Conservation (phyloP, 106 monocot genomes). For the Dioscorea zingiberensis region DNA sequence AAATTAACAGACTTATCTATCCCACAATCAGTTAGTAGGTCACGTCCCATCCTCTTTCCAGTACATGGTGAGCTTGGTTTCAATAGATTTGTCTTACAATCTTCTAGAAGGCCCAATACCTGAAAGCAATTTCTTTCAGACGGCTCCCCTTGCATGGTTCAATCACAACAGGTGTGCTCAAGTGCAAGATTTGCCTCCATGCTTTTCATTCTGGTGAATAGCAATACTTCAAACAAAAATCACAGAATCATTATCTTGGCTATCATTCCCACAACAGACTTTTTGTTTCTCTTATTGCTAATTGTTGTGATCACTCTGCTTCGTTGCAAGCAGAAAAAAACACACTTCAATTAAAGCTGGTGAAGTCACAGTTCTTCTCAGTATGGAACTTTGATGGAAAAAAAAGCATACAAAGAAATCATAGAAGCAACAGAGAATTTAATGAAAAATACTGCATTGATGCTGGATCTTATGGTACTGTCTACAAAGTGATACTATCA, state of each 20-base stretch:
- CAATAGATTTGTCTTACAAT: conserved; percentile 32
- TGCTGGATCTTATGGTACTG: conserved; percentile 13
- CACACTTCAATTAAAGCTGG: not conserved
- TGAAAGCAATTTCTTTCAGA: not conserved
- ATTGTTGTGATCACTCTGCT: not conserved
- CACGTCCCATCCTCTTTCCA: conserved; percentile 5
- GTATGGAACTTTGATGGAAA: too few relatives aligned
- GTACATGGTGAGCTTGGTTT: not conserved
- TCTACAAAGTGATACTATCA: conserved; percentile 27
- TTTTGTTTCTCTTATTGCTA: not conserved
- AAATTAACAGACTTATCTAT: conserved; percentile 14
- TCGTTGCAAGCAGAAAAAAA: not conserved
- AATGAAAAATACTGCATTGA: conserved; percentile 26
- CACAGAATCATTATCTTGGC: too few relatives aligned
- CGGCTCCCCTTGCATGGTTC: not conserved
- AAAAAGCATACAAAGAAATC: conserved; percentile 18
- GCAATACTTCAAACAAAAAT: not conserved
- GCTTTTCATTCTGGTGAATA: not conserved
- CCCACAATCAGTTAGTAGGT: conserved; percentile 19
- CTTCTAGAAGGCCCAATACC: conserved; percentile 19
- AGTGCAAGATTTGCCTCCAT: not conserved
- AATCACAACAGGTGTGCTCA: conserved; percentile 17
- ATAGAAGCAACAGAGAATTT: conserved; percentile 31
- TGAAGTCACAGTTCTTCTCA: too few relatives aligned
- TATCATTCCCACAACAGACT: not conserved